Base-by-base conservation (phyloP, 2,329 filamentous ascomycete genomes). In the Alternaria triticina region DNA sequence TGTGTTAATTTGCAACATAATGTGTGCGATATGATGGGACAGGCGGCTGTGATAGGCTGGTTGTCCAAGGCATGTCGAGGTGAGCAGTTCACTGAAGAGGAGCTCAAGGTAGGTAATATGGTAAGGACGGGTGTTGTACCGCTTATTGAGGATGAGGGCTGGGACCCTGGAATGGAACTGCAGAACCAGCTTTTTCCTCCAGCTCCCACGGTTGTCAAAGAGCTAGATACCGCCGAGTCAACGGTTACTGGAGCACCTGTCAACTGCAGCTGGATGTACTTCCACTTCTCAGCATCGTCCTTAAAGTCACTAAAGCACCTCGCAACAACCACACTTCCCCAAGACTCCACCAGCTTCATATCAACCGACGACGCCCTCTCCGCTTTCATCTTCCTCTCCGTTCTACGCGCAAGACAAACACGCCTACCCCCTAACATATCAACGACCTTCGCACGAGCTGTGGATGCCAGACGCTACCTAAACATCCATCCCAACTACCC, bases 301-400 rank as follows among this genome's bases (percentile, higher is more conserved):
- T 77, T 87, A 1, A 54, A 66, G 3, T 57, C 66, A 0, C 72
- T 88, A 2, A 87, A 88, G 62, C 46, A 69, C 0, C 33, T 69
- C 0, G 83, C 83, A 4, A 71, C 7, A 46, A 68, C 57, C 65
- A 68, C 10, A 56, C 73, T 55, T 62, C 73, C 20, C 17, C 54
- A 3, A 49, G 68, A 5, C 43, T 63, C 47, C 28, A 61, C 62
- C 13, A 15, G 20, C 3, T 87, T 80, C 64, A 71, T 87, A 22
- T 86, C 86, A 2, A 88, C 85, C 0, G 86, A 89, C 59, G 86
- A 89, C 68, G 79, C 82, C 4, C 73, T 88, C 13, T 83, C 75
- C 3, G 84, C 85, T 0, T 83, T 87, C 50, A 74, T 87, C 58
- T 88, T 84, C 84, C 79, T 84, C 62, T 79, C 77, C 0, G 68